Base-by-base conservation (phyloP, 495 filamentous ascomycete species). In the Penicillium dipodomyicola region DNA sequence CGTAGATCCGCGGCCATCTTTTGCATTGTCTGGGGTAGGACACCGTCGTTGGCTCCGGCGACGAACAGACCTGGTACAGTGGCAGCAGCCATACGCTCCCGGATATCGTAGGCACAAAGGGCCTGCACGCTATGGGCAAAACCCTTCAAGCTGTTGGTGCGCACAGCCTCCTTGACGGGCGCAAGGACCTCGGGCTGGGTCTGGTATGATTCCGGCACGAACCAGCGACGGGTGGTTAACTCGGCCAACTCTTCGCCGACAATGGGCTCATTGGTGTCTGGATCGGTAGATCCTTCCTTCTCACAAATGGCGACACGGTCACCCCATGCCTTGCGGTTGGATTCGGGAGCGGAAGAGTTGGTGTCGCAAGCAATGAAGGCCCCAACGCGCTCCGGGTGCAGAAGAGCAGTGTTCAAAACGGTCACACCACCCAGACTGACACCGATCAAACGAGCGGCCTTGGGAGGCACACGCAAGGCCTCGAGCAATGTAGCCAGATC, bases 381-480 rank as follows among this genome's bases (percentile, higher is more conserved):
- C 15, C 55, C 73, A 5, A 92, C 64, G 35, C 80, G 73, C 0
- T 71, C 57, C 0, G 88, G 87, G 62, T 90, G 80, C 23, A 79
- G 80, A 22, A 92, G 78, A 1, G 87, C 84, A 49, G 85, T 83
- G 60, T 87, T 86, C 43, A 94, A 77, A 1, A 84, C 77, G 4
- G 89, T 92, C 12, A 86, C 86, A 42, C 89, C 90, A 58, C 90
- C 90, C 69, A 92, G 84, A 32, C 80, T 85, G 19, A 94, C 89
- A 33, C 90, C 90, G 49, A 92, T 77, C 5, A 91, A 57, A 0
- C 79, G 74, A 48, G 82, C 78, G 6, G 84, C 82, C 58, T 80
- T 77, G 17, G 77, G 74, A 2, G 66, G 51, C 37, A 89, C 83
- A 25, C 84, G 79, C 46, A 90, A 73, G 5, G 80, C 82, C 30